These are phyloP conservation scores for Paraleonurus japonicus DNA, from an alignment of 257 asterid genomes.

Conservation along the genomic window DNA sequence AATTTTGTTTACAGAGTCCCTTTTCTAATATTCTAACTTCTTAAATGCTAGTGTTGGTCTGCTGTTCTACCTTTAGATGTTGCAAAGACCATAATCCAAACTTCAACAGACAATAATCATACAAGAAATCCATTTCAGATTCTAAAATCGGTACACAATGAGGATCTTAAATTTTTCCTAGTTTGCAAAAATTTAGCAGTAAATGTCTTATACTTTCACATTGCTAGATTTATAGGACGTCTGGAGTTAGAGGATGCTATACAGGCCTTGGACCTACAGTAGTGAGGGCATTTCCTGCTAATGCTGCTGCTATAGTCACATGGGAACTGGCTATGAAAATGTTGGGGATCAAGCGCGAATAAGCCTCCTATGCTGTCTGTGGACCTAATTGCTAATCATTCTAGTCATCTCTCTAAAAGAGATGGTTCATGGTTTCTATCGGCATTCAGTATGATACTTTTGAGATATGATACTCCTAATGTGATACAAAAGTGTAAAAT, in stretches of 20 bases:
- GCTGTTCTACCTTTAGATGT: slow-evolving; percentile 82
- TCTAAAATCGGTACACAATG: slow-evolving; percentile 48
- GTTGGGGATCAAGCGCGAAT: slow-evolving; percentile 62
- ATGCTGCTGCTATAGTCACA: slow-evolving; percentile 75
- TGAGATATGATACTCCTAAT: slow-evolving; percentile 19
- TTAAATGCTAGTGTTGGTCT: slow-evolving; percentile 57
- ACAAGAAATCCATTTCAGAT: slow-evolving; percentile 71
- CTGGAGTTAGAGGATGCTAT: slow-evolving; percentile 84
- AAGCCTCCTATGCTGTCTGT: slow-evolving; percentile 22
- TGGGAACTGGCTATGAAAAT: slow-evolving; percentile 71
- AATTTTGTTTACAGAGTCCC: slow-evolving; percentile 17
- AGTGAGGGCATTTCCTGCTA: slow-evolving; percentile 78
- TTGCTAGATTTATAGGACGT: slow-evolving; percentile 69
- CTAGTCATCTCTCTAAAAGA: slow-evolving; percentile 9
- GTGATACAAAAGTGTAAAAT: background rate
- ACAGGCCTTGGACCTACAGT: slow-evolving; percentile 86
- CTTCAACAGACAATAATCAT: slow-evolving; percentile 48
- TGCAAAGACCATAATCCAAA: slow-evolving; percentile 88
- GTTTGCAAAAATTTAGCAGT: slow-evolving; percentile 7
- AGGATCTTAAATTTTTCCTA: slow-evolving; percentile 18
- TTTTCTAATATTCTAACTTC: slow-evolving; percentile 28
- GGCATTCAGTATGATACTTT: slow-evolving; percentile 13
- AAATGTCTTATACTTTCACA: slow-evolving; percentile 29
- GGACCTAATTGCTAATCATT: slow-evolving; percentile 26
- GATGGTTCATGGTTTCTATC: slow-evolving; percentile 18